Evolutionary conservation across 2,329 filamentous ascomycete genomes (phyloP).

Genomic region (Cladosporium sp.): DNA sequence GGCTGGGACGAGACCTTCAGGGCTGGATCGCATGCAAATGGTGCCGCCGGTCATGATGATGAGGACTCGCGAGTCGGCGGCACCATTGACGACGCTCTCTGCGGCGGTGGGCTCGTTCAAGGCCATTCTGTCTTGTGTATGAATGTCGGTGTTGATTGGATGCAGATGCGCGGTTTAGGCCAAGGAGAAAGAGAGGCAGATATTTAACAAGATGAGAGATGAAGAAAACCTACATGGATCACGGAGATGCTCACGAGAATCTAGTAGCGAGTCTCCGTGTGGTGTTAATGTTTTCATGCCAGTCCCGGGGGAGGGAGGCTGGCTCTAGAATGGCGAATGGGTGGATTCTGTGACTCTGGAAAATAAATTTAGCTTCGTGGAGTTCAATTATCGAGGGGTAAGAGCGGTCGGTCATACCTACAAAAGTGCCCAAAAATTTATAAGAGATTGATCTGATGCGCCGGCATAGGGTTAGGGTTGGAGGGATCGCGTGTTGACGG

Average conservation of each 20-base stretch:
- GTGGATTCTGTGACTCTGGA: not conserved
- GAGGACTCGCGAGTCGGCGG: conserved; percentile 50
- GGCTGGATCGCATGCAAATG: conserved; percentile 85
- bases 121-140: not conserved
- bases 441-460: too few species aligned
- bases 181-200: not conserved
- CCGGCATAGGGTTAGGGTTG: too few species aligned
- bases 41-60: conserved; percentile 87
- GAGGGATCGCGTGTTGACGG: too few species aligned
- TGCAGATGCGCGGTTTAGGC: too few species aligned
- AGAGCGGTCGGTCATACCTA: too few species aligned
- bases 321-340: not conserved
- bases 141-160: too few species aligned
- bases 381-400: not conserved
- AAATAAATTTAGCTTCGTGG: not conserved
- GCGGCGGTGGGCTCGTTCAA: not conserved
- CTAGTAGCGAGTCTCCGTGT: not conserved
- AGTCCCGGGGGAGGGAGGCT: not conserved
- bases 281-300: not conserved
- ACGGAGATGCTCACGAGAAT: not conserved
- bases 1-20: conserved; percentile 64
- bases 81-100: conserved; percentile 29
- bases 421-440: too few species aligned
- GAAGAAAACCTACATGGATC: not conserved
- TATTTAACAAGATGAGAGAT: not conserved